Evolutionary conservation across 345 rosid genomes (phyloP), one percentile per base, ranked within the genome.

Genomic region (Psidium guajava): DNA sequence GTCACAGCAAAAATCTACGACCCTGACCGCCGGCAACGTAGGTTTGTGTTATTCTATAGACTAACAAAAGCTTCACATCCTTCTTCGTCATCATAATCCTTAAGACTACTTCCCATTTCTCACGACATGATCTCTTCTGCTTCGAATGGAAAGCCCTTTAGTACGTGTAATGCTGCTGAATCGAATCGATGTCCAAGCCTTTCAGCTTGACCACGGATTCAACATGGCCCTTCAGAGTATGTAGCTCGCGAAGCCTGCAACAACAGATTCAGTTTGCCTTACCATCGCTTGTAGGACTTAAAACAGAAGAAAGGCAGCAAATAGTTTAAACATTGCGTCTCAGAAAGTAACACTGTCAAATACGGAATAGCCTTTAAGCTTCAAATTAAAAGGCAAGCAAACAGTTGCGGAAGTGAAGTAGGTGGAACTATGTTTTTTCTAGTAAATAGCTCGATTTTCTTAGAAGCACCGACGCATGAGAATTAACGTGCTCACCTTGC

Each of bases 191-290:
- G 87, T 96, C 99, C 5, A 96, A 93, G 57, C 99, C 98, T 85
- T 94, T 93, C 82, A 96, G 94, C 93, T 93, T 96, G 88, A 91
- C 98, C 83, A 93, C 98, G 1, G 98, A 95, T 86, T 95, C 98
- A 11, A 96, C 97, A 27, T 95, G 97, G 55, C 99, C 97, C 89
- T 91, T 94, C 58, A 96, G 91, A 36, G 96, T 94, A 59, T 86
- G 47, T 80, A 95, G 89, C 88, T 96, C 99, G 81, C 99, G 90
- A 86, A 96, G 89, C 95, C 99, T 96, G 80, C 80, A 69, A 69
- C 80, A 36, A 69, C 7, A 36, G 80, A 36, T 36, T 69, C 80
- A 69, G 24, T 36, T 5, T 64, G 5, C 14, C 36, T 64, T 64
- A 64, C 22, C 11, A 2, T 64, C 44, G 75, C 42, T 28, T 2